Evolutionary conservation across 2,329 filamentous ascomycete genomes (phyloP), one percentile per base, ranked within the genome.

Genomic region (Verticillium zaregamsianum): DNA sequence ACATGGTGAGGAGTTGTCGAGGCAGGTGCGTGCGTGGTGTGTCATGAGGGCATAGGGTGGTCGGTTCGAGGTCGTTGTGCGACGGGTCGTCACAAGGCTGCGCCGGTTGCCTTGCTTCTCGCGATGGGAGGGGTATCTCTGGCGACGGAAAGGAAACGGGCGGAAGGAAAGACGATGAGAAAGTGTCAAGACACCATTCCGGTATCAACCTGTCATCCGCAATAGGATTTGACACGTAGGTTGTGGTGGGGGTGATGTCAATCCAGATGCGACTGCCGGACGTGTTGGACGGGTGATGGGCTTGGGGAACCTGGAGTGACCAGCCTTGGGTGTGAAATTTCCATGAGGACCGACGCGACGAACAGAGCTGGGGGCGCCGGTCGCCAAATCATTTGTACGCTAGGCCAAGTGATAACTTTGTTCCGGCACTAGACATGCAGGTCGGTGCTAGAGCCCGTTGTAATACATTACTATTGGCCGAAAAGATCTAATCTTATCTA

Each of bases 1-100:
- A 83, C 86, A 89, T 89, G 74, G 72, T 58, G 25, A 23, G 8
- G 20, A 20, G 8, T 25, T 52, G 45, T 25, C 45, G n/a, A 52
- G 20, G 20, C 20, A 25, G 20, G 8, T 23, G 20, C 8, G 45
- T 25, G 45, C 23, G 45, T 52, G 7, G 45, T 25, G 45, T 52
- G 25, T 31, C 37, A 58, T 58, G 57, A 25, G 57, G 35, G 37
- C n/a, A 45, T 28, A 14, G 8, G 37, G 25, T 31, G n/a, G 32
- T 49, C 32, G 57, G 8, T 23, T 45, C 40, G 31, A 57, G 17
- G 39, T 31, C 35, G 17, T n/a, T 35, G 57, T 25, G 45, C 14
- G 32, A 31, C 25, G 33, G 39, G n/a, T 59, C 17, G 25, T 17
- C 23, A 20, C 39, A 55, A 52, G 45, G 45, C 45, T 52, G 45